Evolutionary conservation across 2,329 filamentous ascomycete species (phyloP).

Genomic region (Botrytis sinoallii): DNA sequence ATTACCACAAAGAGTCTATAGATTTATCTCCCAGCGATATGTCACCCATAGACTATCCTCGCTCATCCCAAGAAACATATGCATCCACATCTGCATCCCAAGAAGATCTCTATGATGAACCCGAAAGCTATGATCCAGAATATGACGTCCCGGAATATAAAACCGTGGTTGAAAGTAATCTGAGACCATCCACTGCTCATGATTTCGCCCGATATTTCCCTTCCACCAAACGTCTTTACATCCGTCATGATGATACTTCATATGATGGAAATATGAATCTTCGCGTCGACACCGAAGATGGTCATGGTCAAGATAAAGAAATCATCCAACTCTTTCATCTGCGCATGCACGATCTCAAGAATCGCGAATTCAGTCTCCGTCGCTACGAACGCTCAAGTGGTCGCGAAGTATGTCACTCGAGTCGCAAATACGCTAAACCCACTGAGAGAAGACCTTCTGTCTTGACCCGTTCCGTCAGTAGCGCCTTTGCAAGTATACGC

Average conservation of each 20-base stretch:
- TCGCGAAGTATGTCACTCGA: slow-evolving; percentile 84
- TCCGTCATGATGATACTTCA: slow-evolving; percentile 88
- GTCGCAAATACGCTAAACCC: slow-evolving; percentile 63
- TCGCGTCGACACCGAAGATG: slow-evolving; percentile 75
- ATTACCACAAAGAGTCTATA: slow-evolving; percentile 19
- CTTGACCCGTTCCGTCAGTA: slow-evolving; percentile 56
- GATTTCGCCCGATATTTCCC: slow-evolving; percentile 87
- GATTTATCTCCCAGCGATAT: slow-evolving; percentile 23
- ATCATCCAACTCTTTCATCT: slow-evolving; percentile 83
- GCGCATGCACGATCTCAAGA: slow-evolving; percentile 86
- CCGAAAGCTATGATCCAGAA: slow-evolving; percentile 41
- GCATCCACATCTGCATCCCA: slow-evolving; percentile 67
- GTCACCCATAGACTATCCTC: slow-evolving; percentile 35
- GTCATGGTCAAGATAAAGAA: slow-evolving; percentile 52
- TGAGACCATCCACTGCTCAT: slow-evolving; percentile 73
- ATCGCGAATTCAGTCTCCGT: slow-evolving; percentile 83
- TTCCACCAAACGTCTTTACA: slow-evolving; percentile 72
- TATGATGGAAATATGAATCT: slow-evolving; percentile 96
- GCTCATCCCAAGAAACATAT: slow-evolving; percentile 63
- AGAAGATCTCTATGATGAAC: slow-evolving; percentile 50
- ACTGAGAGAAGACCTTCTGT: slow-evolving; percentile 39
- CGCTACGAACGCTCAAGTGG: slow-evolving; percentile 92
- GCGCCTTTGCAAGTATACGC: slow-evolving; percentile 42
- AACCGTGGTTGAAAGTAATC: slow-evolving; percentile 61
- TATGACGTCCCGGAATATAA: slow-evolving; percentile 43